A percentile compares a stretch with the other conserved stretches of the same genome.
Conservation (phyloP, 2,329 filamentous ascomycete species). For the Aureobasidium lini region DNA sequence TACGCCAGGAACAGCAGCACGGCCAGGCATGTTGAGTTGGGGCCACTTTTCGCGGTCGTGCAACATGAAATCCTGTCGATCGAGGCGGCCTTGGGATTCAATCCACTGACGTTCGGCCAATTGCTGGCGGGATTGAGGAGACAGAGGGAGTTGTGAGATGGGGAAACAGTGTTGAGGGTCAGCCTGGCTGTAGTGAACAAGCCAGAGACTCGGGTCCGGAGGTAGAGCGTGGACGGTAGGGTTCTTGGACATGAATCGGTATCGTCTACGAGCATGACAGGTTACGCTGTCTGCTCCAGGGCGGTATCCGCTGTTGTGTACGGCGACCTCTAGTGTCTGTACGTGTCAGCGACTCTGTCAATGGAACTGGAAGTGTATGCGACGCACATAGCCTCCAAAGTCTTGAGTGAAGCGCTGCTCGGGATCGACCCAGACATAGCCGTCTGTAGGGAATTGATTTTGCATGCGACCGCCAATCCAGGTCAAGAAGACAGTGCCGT, state of each 20-base stretch:
- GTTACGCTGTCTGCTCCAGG: constrained; percentile 65
- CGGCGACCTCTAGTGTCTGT: constrained; percentile 81
- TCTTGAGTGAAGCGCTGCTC: constrained; percentile 74
- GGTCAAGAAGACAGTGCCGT: constrained; percentile 74
- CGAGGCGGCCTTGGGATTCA: constrained; percentile 69
- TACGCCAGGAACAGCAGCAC: constrained; percentile 19
- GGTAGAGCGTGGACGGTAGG: constrained; percentile 61
- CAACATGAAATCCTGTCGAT: constrained; percentile 90
- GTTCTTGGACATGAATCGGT: constrained; percentile 72
- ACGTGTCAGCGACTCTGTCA: constrained; percentile 12
- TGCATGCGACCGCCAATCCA: constrained; percentile 77
- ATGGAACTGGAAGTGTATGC: neutral
- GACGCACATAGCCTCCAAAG: constrained; percentile 56
- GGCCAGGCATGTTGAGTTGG: constrained; percentile 61
- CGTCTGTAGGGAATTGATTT: constrained; percentile 77
- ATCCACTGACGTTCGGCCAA: constrained; percentile 51
- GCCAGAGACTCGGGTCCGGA: constrained; percentile 76
- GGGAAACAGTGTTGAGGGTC: constrained; percentile 68
- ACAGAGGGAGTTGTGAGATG: constrained; percentile 55
- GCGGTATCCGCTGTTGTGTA: constrained; percentile 73
- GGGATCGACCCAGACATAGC: constrained; percentile 80
- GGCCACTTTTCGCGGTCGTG: constrained; percentile 88
- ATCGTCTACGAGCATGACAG: constrained; percentile 73
- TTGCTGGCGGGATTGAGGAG: constrained; percentile 27
- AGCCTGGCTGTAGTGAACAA: constrained; percentile 79